Conservation (phyloP, 139 green algal species). For the Yamagishiella unicocca region DNA sequence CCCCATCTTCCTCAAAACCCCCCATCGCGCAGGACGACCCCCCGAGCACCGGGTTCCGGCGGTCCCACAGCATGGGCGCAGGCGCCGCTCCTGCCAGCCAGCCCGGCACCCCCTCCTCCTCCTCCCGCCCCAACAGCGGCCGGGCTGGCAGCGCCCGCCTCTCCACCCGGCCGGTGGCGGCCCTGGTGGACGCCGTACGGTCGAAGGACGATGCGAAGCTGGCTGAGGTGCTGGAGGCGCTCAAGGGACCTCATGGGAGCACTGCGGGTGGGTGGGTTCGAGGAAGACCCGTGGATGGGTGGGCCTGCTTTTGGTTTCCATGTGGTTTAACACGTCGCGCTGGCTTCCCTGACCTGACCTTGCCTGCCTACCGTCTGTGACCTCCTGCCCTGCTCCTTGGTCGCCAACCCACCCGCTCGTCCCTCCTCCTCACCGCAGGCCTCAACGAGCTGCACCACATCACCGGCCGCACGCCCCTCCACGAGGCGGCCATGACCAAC, state of each 20-base stretch:
- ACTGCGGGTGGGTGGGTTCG: background rate
- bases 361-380: background rate
- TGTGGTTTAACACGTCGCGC: too few relatives aligned
- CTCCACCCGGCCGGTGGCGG: slow-evolving; percentile 45
- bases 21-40: background rate
- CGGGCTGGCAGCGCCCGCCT: slow-evolving; percentile 46
- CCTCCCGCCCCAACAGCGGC: slow-evolving; percentile 2
- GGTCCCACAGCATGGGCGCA: background rate
- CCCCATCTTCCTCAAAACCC: too few relatives aligned
- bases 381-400: background rate
- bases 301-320: too few relatives aligned
- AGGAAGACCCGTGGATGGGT: too few relatives aligned
- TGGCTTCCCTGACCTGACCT: too few relatives aligned
- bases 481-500: slow-evolving; percentile 65
- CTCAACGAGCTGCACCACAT: slow-evolving; percentile 56
- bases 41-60: background rate
- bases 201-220: slow-evolving; percentile 57
- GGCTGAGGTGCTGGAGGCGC: slow-evolving; percentile 36
- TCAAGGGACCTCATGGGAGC: slow-evolving; percentile 19
- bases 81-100: background rate
- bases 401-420: background rate
- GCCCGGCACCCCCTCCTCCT: slow-evolving; percentile 4
- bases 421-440: slow-evolving; percentile 26
- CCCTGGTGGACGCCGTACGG: slow-evolving; percentile 68
- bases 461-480: slow-evolving; percentile 59